Conservation (phyloP, 163 green algal species). For the Scenedesmus sp. region DNA sequence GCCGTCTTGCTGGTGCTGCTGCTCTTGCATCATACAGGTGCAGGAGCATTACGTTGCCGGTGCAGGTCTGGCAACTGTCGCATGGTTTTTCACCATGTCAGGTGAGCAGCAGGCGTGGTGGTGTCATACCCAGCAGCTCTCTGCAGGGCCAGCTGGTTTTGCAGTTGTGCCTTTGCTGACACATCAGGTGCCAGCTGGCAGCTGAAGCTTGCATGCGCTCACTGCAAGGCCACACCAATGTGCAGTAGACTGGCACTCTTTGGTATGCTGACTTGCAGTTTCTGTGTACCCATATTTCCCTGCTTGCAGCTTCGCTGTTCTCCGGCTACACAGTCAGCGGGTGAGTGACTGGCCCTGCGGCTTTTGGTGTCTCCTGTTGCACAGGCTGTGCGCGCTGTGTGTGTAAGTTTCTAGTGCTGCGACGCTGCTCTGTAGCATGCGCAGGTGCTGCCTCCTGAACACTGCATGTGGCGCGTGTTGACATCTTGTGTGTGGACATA, state of each 20-base stretch:
- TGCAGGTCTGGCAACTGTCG: slow-evolving; percentile 54
- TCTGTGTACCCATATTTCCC: neutral
- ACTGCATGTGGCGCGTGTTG: too few relatives aligned
- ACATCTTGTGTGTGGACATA: too few relatives aligned
- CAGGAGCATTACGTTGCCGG: slow-evolving; percentile 64
- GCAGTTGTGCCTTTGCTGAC: too few relatives aligned
- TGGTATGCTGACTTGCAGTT: neutral
- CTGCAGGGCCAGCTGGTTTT: neutral
- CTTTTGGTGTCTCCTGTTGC: neutral
- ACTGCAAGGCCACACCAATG: too few relatives aligned
- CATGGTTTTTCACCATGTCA: slow-evolving; percentile 76
- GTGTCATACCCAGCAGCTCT: neutral
- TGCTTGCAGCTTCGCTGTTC: neutral
- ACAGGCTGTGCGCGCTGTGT: neutral
- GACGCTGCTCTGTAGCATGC: too few relatives aligned
- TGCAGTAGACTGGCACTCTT: neutral
- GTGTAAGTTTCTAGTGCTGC: too few relatives aligned
- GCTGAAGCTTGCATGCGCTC: too few relatives aligned
- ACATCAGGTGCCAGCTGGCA: too few relatives aligned
- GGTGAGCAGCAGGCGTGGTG: neutral
- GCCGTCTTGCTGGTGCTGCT: neutral
- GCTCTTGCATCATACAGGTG: slow-evolving; percentile 32
- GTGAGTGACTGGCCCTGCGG: slow-evolving; percentile 19
- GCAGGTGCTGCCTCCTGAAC: too few relatives aligned
- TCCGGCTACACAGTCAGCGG: slow-evolving; percentile 49